A percentile compares a stretch with the other conserved stretches of the same genome.
These are phyloP conservation scores for Lichtheimia ramosa DNA, from an alignment of 371 early-diverging fungal genomes.

Conservation along the genomic window DNA sequence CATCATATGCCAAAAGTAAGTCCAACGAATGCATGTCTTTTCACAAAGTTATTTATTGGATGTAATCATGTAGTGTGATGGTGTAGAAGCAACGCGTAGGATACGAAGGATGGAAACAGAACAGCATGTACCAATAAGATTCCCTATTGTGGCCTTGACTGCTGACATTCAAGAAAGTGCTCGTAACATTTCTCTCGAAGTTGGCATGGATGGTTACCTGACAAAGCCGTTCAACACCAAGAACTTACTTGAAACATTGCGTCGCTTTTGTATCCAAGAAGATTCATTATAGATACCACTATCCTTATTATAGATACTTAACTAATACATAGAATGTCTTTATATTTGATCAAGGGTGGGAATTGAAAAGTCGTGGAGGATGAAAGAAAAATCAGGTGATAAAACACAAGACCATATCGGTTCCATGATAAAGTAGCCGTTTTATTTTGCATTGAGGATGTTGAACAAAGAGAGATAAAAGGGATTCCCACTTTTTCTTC, in stretches of 20 bases:
- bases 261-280: constrained; percentile 18
- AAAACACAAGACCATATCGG: too few species aligned
- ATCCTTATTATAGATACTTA: too few species aligned
- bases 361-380: too few species aligned
- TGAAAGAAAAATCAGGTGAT: too few species aligned
- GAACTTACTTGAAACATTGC: constrained; percentile 24
- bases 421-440: too few species aligned
- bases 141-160: constrained; percentile 21
- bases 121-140: constrained; percentile 5
- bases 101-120: constrained; percentile 33
- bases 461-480: too few species aligned
- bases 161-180: constrained; percentile 19
- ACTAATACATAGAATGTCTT: too few species aligned
- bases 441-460: too few species aligned
- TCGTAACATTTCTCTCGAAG: constrained; percentile 7
- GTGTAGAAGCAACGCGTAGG: constrained; percentile 44
- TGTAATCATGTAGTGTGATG: constrained; percentile 37
- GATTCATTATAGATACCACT: too few species aligned
- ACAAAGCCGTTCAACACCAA: constrained; percentile 46
- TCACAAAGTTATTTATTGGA: not conserved
- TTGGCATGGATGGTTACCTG: constrained; percentile 26
- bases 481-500: too few species aligned
- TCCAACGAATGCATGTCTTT: not conserved
- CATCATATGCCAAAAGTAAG: constrained; percentile 52
- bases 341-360: too few species aligned